Base-by-base conservation (phyloP, 305 asterid species). In the Withania somnifera region DNA sequence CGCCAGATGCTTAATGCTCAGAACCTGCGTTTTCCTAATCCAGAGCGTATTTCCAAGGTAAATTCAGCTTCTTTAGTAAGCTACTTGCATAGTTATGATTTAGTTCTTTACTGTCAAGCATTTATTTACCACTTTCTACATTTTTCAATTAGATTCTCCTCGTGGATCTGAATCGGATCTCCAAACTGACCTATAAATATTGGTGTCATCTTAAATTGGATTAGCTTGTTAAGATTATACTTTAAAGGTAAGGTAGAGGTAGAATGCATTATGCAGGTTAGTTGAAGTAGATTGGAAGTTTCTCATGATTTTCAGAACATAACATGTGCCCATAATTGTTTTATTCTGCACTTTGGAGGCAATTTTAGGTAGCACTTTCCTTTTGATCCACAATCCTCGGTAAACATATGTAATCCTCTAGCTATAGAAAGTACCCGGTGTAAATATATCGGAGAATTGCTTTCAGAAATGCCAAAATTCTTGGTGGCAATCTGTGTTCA, bases 1-100 rank as follows among this genome's bases (percentile, higher is more conserved):
- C 93, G 95, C 7, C 97, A 95, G 86, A 94, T 94, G 97, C 98
- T 95, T 81, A 84, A 93, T 68, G 91, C 99, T 78, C 97, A 94
- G 86, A 94, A 92, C 88, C 87, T 95, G 10, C 89, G 91, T 1
- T 95, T 92, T 63, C 91, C 93, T 17, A 93, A 91, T 83, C 98
- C 97, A 13, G 97, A 95, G 86, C 97, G 97, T 86, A 71, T 94
- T 77, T 87, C 98, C 67, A 94, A 94, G 97, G 98, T 93, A 51
- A 78, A 28, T 6, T 75, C 3, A 28, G 45, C 26, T 75, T 75
- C 80, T 75, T 75, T 28, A 9, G 38, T 38, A 51, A 76, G 80
- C 30, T 76, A 30, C 11, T 24, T 13, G 42, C 42, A 28, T 26
- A 61, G 69, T 28, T 61, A 6, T 28, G 69, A 28, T 61, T 61